Conservation (phyloP, 768 basidiomycete species). For the Chalciporus piperatus region DNA sequence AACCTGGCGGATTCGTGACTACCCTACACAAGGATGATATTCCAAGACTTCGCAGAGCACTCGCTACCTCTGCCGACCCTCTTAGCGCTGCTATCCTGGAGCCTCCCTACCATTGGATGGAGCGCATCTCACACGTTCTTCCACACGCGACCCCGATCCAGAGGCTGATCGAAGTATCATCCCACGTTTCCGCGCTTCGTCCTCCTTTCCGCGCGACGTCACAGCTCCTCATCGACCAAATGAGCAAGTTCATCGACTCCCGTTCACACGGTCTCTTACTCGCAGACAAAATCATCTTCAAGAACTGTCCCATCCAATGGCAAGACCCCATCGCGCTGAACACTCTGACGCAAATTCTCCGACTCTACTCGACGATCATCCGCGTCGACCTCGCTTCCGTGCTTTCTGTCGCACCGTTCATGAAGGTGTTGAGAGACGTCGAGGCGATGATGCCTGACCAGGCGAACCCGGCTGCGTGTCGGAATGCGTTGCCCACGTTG, state of each 20-base stretch:
- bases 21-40: constrained; percentile 67
- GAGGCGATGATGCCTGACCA: constrained; percentile 23
- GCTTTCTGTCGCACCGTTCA: constrained; percentile 19
- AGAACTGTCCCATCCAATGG: constrained; percentile 45
- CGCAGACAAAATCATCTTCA: constrained; percentile 42
- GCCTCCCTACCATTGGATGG: constrained; percentile 24
- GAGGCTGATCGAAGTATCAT: constrained; percentile 47
- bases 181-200: constrained; percentile 46
- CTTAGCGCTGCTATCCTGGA: constrained; percentile 53
- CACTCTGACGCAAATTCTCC: constrained; percentile 16
- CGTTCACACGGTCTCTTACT: constrained; percentile 38
- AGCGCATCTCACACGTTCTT: constrained; percentile 37
- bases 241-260: constrained; percentile 45
- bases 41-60: constrained; percentile 50
- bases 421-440: constrained; percentile 19
- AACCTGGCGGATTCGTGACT: constrained; percentile 65
- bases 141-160: constrained; percentile 40
- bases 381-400: constrained; percentile 22
- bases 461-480: constrained; percentile 3
- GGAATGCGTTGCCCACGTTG: constrained; percentile 35
- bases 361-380: constrained; percentile 35
- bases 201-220: constrained; percentile 40
- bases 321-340: constrained; percentile 22
- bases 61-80: constrained; percentile 48
- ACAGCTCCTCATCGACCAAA: constrained; percentile 20